These are phyloP conservation scores for Pseudomassariella vexata DNA, from an alignment of 2,329 filamentous ascomycete species.

Conservation along the genomic window DNA sequence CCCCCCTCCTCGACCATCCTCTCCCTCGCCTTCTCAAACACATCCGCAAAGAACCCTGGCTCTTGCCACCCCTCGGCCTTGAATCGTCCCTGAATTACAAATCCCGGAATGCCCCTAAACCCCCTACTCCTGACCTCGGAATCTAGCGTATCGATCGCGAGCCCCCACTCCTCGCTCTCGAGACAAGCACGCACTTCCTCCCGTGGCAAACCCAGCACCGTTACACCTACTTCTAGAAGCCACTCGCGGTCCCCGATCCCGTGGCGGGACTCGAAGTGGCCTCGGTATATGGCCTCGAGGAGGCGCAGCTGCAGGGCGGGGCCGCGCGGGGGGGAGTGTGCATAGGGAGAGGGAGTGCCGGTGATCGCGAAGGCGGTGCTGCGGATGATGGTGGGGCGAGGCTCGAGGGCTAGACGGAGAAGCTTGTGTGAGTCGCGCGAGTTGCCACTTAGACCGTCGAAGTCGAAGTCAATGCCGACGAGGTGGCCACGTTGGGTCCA, in stretches of 20 bases:
- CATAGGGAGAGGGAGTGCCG: neutral
- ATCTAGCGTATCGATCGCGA: slow-evolving; percentile 17
- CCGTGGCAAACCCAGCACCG: slow-evolving; percentile 6
- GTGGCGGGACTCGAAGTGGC: slow-evolving; percentile 33
- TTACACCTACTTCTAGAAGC: slow-evolving; percentile 25
- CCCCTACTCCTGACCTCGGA: slow-evolving; percentile 15
- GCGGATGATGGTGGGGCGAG: slow-evolving; percentile 15
- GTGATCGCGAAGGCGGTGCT: slow-evolving; percentile 14
- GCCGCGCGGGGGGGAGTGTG: slow-evolving; percentile 12
- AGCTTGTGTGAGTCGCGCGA: slow-evolving; percentile 41
- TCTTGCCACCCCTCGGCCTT: slow-evolving; percentile 69
- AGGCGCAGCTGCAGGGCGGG: slow-evolving; percentile 31
- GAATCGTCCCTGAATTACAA: slow-evolving; percentile 63
- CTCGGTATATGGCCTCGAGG: slow-evolving; percentile 34
- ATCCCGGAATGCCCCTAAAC: slow-evolving; percentile 66
- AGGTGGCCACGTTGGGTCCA: slow-evolving; percentile 22
- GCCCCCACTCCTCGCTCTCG: slow-evolving; percentile 27
- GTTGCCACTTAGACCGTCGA: slow-evolving; percentile 36
- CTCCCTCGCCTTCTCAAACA: slow-evolving; percentile 50
- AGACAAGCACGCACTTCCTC: slow-evolving; percentile 23
- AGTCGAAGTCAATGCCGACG: slow-evolving; percentile 34
- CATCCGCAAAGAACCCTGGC: slow-evolving; percentile 54
- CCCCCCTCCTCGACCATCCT: slow-evolving; percentile 4
- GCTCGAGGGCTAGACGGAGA: slow-evolving; percentile 33
- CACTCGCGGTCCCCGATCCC: slow-evolving; percentile 36